Base-by-base conservation (phyloP, 768 basidiomycete genomes). In the Omphalotus guepiniiformis region DNA sequence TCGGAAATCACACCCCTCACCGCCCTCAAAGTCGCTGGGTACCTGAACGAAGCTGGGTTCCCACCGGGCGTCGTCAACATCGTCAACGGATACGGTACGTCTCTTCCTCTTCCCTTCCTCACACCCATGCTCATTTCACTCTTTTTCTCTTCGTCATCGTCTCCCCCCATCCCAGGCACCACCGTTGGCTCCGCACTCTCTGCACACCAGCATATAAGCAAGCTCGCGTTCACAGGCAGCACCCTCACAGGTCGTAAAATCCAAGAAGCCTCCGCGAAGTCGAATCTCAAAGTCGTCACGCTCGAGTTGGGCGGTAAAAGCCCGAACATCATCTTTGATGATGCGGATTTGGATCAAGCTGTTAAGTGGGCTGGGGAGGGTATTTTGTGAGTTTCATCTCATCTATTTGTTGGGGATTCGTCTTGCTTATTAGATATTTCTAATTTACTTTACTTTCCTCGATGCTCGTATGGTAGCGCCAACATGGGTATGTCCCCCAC, bases 221-320 rank as follows among this genome's bases (percentile, higher is more conserved):
- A 86, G 62, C 74, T 93, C 23, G 85, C 90, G 0, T 94, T 95
- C 70, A 95, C 93, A 0, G 92, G 91, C 2, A 86, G 84, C 49
- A 89, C 88, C 1, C 68, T 83, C 32, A 79, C 83, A 19, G 93
- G 93, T 7, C 78, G 89, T 8, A 82, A 81, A 55, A 74, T 95
- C 59, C 71, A 91, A 74, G 80, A 88, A 56, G 85, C 88, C 3
- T 78, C 92, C 2, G 79, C 88, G 1, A 80, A 82, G 63, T 80
- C 79, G 25, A 96, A 95, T 60, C 62, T 96, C 57, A 96, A 95
- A 70, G 79, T 78, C 48, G 83, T 89, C 42, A 87, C 88, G 2
- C 78, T 92, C 26, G 89, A 91, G 64, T 74, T 92, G 19, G 89
- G 89, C 13, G 87, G 86, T 28, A 88, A 89, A 72, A 80, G 74